These are phyloP conservation scores for Speleostelium caveatum DNA, from an alignment of 78 protist species.

Conservation along the genomic window DNA sequence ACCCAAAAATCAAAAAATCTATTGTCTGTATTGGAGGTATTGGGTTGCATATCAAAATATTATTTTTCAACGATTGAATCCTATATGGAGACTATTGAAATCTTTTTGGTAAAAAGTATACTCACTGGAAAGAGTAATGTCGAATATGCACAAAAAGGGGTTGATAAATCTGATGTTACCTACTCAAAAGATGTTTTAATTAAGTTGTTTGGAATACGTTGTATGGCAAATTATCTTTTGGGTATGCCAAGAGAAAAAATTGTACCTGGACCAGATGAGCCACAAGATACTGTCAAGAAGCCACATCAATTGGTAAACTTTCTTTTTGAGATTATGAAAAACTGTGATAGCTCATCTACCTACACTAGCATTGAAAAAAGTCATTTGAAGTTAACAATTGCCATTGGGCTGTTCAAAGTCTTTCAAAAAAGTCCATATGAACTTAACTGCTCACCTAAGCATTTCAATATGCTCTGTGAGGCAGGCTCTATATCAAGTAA, in stretches of 20 bases:
- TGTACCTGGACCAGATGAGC: too few relatives aligned
- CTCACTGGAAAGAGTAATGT: constrained; percentile 18
- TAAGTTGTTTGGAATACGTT: constrained; percentile 19
- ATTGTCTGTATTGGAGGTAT: constrained; percentile 5
- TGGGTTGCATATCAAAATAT: constrained; percentile 37
- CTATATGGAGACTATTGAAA: constrained; percentile 3
- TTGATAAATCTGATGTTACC: background rate
- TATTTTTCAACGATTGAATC: constrained; percentile 3
- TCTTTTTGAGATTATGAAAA: constrained; percentile 10
- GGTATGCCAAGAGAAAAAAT: constrained; percentile 28
- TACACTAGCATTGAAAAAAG: constrained; percentile 22
- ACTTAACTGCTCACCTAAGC: constrained; percentile 7
- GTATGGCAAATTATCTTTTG: constrained; percentile 27
- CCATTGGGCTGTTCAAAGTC: constrained; percentile 1
- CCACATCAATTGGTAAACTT: constrained; percentile 12
- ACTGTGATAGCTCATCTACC: background rate
- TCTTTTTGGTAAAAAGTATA: constrained; percentile 7
- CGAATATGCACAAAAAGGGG: constrained; percentile 19
- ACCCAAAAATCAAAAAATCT: constrained; percentile 24
- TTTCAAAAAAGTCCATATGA: background rate
- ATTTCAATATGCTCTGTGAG: constrained; percentile 27
- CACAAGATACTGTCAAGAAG: constrained; percentile 1
- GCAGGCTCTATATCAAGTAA: background rate
- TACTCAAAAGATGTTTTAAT: constrained; percentile 40
- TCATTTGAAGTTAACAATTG: constrained; percentile 15